Base-by-base conservation (phyloP, 1,284 basidiomycete species). In the Ceratobasidium sp. region DNA sequence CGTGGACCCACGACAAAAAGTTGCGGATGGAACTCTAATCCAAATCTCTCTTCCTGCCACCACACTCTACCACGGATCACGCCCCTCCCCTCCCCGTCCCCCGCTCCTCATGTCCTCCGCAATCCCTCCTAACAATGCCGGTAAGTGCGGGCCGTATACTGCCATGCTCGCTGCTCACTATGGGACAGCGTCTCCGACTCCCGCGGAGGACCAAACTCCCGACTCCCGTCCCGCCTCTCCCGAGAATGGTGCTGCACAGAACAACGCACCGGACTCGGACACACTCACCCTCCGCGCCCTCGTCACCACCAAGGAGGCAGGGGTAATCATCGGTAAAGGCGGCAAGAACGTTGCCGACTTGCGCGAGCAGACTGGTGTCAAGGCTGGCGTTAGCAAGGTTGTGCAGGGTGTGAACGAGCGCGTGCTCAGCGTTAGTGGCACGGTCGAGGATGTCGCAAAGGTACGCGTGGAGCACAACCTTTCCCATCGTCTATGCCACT, bases 371-470 rank as follows among this genome's bases (percentile, higher is more conserved):
- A 98, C 96, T 62, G 95, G 94, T 79, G 96, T 98, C 84, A 98
- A 96, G 86, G 96, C 97, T 76, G 97, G 97, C 81, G 97, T 99
- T 82, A 95, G 92, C 88, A 98, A 98, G 84, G 96, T 98, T 85
- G 95, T 98, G 76, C 91, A 91, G 74, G 97, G 97, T 79, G 95
- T 99, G 76, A 95, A 98, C 83, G 97, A 99, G 85, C 93, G 97
- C 79, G 95, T 98, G 80, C 90, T 99, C 81, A 95, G 92, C 80
- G 93, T 98, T 82, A 92, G 89, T 76, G 97, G 97, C 76, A 89
- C 93, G 69, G 91, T 97, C 79, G 94, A 98, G 79, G 91, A 90
- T 77, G 93, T 98, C 77, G 91, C 96, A 78, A 94, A 95, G 87
- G 94, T 92, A 77, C 64, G 85, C 81, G n/a, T 54, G 7, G 9